Percentiles rank a stretch among this genome's conserved stretches.
phyloP scores from a whole-genome alignment of 805 yeast genomes.

The Priceomyces fermenticarens region DNA sequence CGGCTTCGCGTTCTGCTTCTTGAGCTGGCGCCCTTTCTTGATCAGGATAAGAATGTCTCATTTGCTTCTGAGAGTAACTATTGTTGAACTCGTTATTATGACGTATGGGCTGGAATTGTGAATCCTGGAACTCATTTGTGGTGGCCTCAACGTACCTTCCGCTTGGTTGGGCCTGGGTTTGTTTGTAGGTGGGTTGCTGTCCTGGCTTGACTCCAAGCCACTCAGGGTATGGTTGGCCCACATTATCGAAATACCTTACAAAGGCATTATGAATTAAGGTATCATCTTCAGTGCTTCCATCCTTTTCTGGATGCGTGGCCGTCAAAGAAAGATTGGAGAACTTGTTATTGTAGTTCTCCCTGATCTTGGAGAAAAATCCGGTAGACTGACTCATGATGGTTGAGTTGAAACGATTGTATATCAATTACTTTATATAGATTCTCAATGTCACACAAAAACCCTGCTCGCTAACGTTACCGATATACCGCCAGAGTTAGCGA shows the following conservation, averaged over 20 bases:
- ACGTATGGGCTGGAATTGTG: slow-evolving; percentile 26
- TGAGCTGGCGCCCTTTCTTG: slow-evolving; percentile 4
- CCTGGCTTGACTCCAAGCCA: slow-evolving; percentile 35
- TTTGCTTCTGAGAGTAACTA: slow-evolving; percentile 8
- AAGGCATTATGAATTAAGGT: slow-evolving; percentile 44
- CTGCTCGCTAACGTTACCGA: too few relatives aligned
- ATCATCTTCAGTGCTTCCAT: slow-evolving; percentile 35
- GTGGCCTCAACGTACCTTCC: slow-evolving; percentile 4
- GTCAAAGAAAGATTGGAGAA: slow-evolving; percentile 35
- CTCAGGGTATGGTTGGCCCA: slow-evolving; percentile 36
- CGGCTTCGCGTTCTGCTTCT: slow-evolving; percentile 3
- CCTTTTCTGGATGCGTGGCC: slow-evolving; percentile 28
- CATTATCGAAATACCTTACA: slow-evolving; percentile 33
- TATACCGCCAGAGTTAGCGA: too few relatives aligned
- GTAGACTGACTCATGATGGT: slow-evolving; percentile 5
- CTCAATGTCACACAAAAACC: too few relatives aligned
- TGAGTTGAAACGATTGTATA: too few relatives aligned
- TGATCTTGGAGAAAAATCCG: slow-evolving; percentile 31
- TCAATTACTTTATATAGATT: too few relatives aligned
- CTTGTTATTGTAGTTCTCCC: slow-evolving; percentile 34
- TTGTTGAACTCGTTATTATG: slow-evolving; percentile 14
- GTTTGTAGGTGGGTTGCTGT: not conserved
- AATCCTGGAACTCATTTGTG: slow-evolving; percentile 8
- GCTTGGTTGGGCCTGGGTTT: slow-evolving; percentile 1
- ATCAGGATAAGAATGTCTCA: slow-evolving; percentile 1